phyloP scores from a whole-genome alignment of 768 basidiomycete species.

The Dacryopinax spathularia region DNA sequence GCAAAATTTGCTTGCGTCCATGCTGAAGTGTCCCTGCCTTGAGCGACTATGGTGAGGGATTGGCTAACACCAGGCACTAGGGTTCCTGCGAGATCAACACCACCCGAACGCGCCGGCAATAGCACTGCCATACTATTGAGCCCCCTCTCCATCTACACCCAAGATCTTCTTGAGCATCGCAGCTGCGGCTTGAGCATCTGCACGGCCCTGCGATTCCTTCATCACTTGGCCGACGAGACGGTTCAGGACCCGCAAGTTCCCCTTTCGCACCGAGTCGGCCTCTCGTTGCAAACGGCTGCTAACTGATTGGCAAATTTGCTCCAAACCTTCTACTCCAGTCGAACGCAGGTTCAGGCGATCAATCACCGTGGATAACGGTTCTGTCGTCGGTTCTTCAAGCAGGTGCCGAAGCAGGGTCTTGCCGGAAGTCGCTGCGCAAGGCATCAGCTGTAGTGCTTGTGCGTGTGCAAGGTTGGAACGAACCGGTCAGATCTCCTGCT shows the following conservation, averaged over 20 bases:
- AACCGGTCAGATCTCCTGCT: conserved; percentile 53
- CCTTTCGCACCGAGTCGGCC: conserved; percentile 46
- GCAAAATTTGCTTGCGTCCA: too few species aligned
- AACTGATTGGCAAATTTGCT: conserved; percentile 43
- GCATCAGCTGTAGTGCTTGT: conserved; percentile 9
- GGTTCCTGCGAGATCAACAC: too few species aligned
- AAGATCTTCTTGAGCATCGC: conserved; percentile 28
- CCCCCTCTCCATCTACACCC: background rate
- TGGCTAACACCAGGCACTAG: too few species aligned
- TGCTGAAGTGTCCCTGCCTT: too few species aligned
- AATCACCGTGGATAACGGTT: background rate
- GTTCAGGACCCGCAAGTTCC: conserved; percentile 64
- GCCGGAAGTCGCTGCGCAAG: conserved; percentile 51
- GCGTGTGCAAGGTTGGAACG: conserved; percentile 6
- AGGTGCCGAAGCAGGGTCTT: conserved; percentile 63
- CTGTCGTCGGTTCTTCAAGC: conserved; percentile 28
- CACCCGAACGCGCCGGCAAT: too few species aligned
- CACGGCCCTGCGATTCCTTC: conserved; percentile 63
- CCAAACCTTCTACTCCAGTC: background rate
- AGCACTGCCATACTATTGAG: background rate
- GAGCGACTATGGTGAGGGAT: too few species aligned
- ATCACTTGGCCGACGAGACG: conserved; percentile 76
- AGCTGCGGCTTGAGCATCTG: conserved; percentile 51
- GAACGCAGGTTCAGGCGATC: conserved; percentile 5
- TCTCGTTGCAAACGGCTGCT: conserved; percentile 54